Evolutionary conservation across 768 basidiomycete genomes (phyloP).

Genomic region (Pholiota molesta): DNA sequence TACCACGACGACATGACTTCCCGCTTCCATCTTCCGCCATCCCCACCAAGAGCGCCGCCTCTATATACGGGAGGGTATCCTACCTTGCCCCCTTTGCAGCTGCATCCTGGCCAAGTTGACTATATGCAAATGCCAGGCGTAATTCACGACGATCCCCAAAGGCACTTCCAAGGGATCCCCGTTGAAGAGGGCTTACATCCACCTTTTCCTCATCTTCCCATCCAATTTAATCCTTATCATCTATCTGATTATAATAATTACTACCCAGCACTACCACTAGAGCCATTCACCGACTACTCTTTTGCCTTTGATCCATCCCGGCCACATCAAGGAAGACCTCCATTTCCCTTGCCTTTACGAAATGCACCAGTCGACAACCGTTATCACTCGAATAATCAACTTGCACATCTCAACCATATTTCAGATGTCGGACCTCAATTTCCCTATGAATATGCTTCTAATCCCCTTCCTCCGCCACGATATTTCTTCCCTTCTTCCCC

Average conservation of each 20-base stretch:
- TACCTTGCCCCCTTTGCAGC: not conserved
- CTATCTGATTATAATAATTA: constrained; percentile 58
- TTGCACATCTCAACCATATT: not conserved
- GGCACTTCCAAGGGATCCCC: not conserved
- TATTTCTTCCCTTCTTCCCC: not conserved
- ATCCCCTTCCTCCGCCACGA: not conserved
- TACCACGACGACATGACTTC: not conserved
- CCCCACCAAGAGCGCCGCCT: not conserved
- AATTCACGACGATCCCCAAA: not conserved
- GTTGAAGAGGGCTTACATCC: constrained; percentile 27
- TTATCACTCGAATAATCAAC: not conserved
- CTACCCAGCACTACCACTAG: constrained; percentile 54
- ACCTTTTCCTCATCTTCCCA: constrained; percentile 40
- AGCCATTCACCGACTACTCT: constrained; percentile 56
- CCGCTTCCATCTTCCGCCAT: not conserved
- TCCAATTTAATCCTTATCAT: constrained; percentile 50
- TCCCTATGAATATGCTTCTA: not conserved
- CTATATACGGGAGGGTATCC: not conserved
- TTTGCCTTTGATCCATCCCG: constrained; percentile 51
- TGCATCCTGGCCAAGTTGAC: not conserved
- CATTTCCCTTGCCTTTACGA: not conserved
- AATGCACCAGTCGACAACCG: not conserved
- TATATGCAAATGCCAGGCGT: not conserved
- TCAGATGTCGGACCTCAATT: not conserved
- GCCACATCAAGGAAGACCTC: not conserved